These are phyloP conservation scores for Trypanosomatidae sp. DNA, from an alignment of 208 protist species.

Conservation along the genomic window DNA sequence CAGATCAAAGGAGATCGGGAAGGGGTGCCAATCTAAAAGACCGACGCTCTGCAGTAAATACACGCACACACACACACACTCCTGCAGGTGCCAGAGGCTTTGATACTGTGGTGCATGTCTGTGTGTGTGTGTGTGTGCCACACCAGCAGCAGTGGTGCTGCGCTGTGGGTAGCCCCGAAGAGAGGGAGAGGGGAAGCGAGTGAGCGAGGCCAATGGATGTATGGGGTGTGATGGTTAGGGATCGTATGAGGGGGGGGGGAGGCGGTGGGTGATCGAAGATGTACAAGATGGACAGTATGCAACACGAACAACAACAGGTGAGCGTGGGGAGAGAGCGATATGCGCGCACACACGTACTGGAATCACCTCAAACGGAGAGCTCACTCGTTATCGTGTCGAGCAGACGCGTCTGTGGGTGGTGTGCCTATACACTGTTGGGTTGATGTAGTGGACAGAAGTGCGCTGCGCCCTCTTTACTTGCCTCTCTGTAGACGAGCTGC, in stretches of 20 bases:
- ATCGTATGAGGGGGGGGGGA: neutral
- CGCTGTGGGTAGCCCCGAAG: neutral
- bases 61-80: neutral
- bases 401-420: neutral
- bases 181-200: no score
- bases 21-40: neutral
- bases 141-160: neutral
- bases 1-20: neutral
- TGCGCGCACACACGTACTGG: neutral
- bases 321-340: constrained; percentile 13
- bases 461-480: neutral
- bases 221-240: neutral
- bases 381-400: neutral
- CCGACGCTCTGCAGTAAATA: neutral
- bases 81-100: neutral
- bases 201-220: no score
- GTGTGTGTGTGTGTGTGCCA: neutral
- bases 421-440: neutral
- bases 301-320: constrained; percentile 10
- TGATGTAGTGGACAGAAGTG: neutral
- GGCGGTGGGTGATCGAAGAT: neutral
- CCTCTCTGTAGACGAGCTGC: neutral
- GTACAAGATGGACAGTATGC: neutral
- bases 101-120: neutral
- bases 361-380: neutral